phyloP scores from a whole-genome alignment of 2,329 filamentous ascomycete species.

The Nectriaceae sp. region DNA sequence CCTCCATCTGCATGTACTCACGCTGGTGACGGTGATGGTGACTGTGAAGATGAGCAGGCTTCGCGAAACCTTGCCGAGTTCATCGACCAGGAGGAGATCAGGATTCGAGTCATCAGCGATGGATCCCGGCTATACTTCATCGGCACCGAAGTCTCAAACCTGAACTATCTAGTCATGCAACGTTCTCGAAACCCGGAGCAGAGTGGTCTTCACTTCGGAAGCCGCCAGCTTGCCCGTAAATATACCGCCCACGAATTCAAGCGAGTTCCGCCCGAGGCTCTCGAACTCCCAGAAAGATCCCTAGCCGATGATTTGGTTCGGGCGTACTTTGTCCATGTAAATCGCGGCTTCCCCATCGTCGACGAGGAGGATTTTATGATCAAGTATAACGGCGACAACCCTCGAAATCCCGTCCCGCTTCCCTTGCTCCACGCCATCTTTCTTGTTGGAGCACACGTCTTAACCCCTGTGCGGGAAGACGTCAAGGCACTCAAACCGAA shows the following conservation, averaged over 20 bases:
- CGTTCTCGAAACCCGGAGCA: slow-evolving; percentile 34
- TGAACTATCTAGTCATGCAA: slow-evolving; percentile 56
- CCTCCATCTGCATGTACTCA: slow-evolving; percentile 12
- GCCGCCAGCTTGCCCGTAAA: slow-evolving; percentile 36
- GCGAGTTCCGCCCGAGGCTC: slow-evolving; percentile 46
- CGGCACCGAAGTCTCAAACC: slow-evolving; percentile 56
- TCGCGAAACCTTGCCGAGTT: slow-evolving; percentile 49
- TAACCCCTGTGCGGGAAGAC: slow-evolving; percentile 41
- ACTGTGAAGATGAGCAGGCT: slow-evolving; percentile 42
- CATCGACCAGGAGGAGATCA: slow-evolving; percentile 49
- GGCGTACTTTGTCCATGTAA: slow-evolving; percentile 53
- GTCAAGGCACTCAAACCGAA: slow-evolving; percentile 42
- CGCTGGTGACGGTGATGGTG: too few species aligned
- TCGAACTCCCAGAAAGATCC: slow-evolving; percentile 48
- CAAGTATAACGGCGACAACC: slow-evolving; percentile 48
- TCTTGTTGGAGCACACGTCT: slow-evolving; percentile 53
- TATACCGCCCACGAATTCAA: slow-evolving; percentile 22
- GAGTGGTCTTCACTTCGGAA: slow-evolving; percentile 37
- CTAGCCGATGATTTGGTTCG: slow-evolving; percentile 51
- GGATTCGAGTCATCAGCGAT: slow-evolving; percentile 46
- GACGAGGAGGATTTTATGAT: slow-evolving; percentile 54
- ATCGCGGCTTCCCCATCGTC: slow-evolving; percentile 53
- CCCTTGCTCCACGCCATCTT: slow-evolving; percentile 52
- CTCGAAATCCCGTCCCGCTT: slow-evolving; percentile 46
- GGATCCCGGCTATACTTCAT: slow-evolving; percentile 54